These are phyloP conservation scores for Cercospora nicotianae DNA, from an alignment of 2,329 filamentous ascomycete genomes.

Conservation along the genomic window DNA sequence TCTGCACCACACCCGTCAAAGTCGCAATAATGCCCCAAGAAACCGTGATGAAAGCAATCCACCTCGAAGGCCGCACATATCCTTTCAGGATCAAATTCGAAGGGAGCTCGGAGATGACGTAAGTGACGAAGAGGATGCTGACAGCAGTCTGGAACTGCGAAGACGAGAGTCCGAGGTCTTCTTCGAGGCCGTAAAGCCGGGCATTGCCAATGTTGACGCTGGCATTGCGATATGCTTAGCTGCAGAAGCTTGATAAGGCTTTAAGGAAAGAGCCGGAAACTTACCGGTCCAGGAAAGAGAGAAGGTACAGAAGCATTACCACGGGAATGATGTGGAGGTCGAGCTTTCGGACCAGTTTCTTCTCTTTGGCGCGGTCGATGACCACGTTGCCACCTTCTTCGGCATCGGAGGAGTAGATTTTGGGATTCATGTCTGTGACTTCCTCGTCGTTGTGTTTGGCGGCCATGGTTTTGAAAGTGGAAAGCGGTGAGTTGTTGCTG, in stretches of 20 bases:
- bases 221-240: background rate
- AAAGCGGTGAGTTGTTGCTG: background rate
- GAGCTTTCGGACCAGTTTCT: constrained; percentile 62
- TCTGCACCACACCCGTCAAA: constrained; percentile 66
- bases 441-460: background rate
- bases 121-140: constrained; percentile 49
- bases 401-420: constrained; percentile 2
- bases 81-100: constrained; percentile 51
- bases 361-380: constrained; percentile 48
- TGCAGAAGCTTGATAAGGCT: background rate
- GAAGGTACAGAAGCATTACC: constrained; percentile 69
- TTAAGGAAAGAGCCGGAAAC: constrained; percentile 27
- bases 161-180: constrained; percentile 60
- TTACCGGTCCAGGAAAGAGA: constrained; percentile 72
- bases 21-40: constrained; percentile 65
- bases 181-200: constrained; percentile 62
- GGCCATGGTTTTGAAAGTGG: background rate
- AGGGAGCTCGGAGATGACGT: constrained; percentile 48
- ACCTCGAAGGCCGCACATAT: constrained; percentile 44
- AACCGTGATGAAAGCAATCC: constrained; percentile 59
- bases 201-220: constrained; percentile 56
- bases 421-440: background rate
- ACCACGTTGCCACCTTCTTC: constrained; percentile 4
- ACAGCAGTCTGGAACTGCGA: constrained; percentile 65
- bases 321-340: constrained; percentile 65